A percentile compares a stretch with the other conserved stretches of the same genome.
Conservation (phyloP, 331 rosid genomes). For the Saraca asoca region DNA sequence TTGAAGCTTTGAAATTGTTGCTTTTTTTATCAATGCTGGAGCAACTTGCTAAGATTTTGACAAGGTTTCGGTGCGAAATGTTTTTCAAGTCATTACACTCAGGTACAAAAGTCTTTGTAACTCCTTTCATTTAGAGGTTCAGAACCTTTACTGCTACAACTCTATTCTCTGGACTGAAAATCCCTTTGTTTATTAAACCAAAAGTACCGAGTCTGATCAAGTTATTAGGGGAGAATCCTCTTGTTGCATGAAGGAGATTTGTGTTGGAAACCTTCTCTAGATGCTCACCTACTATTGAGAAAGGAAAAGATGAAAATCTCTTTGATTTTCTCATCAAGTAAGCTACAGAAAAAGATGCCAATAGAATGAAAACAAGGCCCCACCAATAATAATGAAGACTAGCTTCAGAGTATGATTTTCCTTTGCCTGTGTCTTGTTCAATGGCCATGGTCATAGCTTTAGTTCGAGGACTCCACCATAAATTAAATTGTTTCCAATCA, state of each 20-base stretch:
- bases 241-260: no score
- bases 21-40: neutral
- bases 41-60: neutral
- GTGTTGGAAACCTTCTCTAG: no score
- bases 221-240: no score
- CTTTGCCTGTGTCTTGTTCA: no score
- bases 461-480: constrained; percentile 30
- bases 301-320: no score
- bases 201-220: no score
- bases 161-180: neutral
- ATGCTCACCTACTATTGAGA: no score
- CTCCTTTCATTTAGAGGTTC: neutral
- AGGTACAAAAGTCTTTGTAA: neutral
- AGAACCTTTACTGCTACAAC: neutral
- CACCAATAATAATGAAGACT: no score
- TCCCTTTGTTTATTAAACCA: neutral
- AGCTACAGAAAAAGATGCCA: no score
- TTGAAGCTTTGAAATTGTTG: neutral
- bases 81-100: neutral
- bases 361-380: no score
- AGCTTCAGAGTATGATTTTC: no score
- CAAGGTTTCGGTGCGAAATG: neutral
- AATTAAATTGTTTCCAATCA: neutral
- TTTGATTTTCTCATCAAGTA: no score
- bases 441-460: constrained; percentile 17